Evolutionary conservation across 1,139 yeast species (phyloP).

Genomic region (Suhomyces guaymorum): DNA sequence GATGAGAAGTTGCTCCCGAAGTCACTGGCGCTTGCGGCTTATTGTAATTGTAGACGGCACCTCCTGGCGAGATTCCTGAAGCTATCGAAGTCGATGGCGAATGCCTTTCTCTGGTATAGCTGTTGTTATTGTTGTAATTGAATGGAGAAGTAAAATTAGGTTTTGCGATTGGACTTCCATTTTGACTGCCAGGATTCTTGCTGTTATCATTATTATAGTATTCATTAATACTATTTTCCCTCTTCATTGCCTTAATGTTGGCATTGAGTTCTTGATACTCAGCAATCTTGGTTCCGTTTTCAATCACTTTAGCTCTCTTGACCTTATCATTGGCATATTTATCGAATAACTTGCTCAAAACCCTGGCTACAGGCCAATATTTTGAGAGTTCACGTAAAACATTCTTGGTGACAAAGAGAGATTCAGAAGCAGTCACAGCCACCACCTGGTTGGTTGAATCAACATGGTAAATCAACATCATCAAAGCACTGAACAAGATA

Average conservation of each 20-base stretch:
- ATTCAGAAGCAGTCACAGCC: constrained; percentile 60
- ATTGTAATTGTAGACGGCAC: constrained; percentile 20
- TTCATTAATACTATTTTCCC: constrained; percentile 22
- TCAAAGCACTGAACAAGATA: constrained; percentile 65
- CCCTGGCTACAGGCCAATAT: constrained; percentile 47
- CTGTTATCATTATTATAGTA: constrained; percentile 15
- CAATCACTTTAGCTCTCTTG: constrained; percentile 47
- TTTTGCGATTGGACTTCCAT: constrained; percentile 1
- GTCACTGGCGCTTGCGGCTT: constrained; percentile 2
- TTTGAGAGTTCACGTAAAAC: constrained; percentile 56
- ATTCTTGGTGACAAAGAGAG: constrained; percentile 52
- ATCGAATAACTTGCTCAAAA: constrained; percentile 43
- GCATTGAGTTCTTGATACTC: constrained; percentile 40
- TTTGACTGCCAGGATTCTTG: background rate
- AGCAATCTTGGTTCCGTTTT: constrained; percentile 39
- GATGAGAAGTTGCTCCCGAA: background rate
- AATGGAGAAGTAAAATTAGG: constrained; percentile 4
- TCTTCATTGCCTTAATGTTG: constrained; percentile 27
- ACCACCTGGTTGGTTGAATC: constrained; percentile 60
- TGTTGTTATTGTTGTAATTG: constrained; percentile 12
- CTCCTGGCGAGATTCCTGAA: constrained; percentile 38
- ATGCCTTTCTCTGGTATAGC: constrained; percentile 6
- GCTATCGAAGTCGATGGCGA: constrained; percentile 19
- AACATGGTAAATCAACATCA: constrained; percentile 74
- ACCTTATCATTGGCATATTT: constrained; percentile 49